Evolutionary conservation across 2,329 filamentous ascomycete species (phyloP), one percentile per base, ranked within the genome.

Genomic region (Saccharata proteae): DNA sequence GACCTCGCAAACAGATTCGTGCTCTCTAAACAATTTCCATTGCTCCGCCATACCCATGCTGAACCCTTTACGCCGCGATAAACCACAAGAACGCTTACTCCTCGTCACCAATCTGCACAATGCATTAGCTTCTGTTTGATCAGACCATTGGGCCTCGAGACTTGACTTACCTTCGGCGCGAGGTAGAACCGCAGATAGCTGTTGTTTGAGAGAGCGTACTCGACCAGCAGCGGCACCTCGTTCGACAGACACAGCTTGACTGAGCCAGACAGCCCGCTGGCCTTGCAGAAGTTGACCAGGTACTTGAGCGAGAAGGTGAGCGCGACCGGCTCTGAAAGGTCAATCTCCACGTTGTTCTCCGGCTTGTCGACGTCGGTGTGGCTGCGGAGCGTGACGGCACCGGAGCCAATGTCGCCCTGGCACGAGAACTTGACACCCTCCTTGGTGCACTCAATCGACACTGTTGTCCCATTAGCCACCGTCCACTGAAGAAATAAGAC

Each of bases 221-320:
- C 90, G 26, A 98, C 90, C 47, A 96, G 68, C 43, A 98, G 75
- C 16, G 90, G 90, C 30, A 98, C 88, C 62, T 98, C 90, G 59
- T 85, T 86, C 32, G 88, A 96, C 45, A 98, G 71, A 63, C 81
- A 93, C 47, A 98, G 77, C 64, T 81, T 90, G 60, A 98, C 92
- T 43, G 72, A 69, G 45, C 59, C 65, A 22, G 86, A 88, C 39
- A 98, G 68, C 32, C 75, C 77, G 41, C 84, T 80, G 19, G 92
- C 92, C 68, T 98, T 98, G 80, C 90, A 96, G 68, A 98, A 98
- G 73, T 96, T 96, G 70, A 93, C 83, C 3, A 98, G 78, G 65
- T 98, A 98, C 67, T 98, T 98, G 50, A 98, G 80, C 19, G 90
- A 96, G 67, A 98, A 98, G 29, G 88, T 96, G 41, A 98, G 73